Conservation (phyloP, 371 early-diverging fungal species). For the Chytridium lagenaria region DNA sequence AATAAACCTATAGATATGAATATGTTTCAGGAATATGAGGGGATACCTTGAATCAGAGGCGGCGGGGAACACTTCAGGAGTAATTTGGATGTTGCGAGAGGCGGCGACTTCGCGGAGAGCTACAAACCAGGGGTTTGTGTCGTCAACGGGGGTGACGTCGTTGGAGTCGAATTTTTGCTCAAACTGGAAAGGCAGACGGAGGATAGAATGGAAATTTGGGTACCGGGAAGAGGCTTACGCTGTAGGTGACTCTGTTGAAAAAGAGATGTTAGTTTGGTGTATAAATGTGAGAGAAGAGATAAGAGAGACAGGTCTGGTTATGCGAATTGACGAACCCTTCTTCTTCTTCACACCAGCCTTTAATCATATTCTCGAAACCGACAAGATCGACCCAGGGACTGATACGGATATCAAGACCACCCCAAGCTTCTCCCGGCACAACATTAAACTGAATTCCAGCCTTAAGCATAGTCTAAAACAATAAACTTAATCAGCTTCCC, state of each 20-base stretch:
- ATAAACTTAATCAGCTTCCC: no score
- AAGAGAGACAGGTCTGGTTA: no score
- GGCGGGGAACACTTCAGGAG: constrained; percentile 78
- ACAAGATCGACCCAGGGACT: constrained; percentile 66
- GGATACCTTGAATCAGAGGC: constrained; percentile 54
- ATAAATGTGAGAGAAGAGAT: neutral
- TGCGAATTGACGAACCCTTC: constrained; percentile 58
- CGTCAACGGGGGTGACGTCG: constrained; percentile 55
- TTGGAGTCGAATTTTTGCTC: constrained; percentile 33
- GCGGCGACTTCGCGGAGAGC: constrained; percentile 58
- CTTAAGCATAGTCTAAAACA: constrained; percentile 72
- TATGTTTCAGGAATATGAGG: neutral
- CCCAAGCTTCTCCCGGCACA: constrained; percentile 67
- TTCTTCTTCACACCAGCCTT: constrained; percentile 60
- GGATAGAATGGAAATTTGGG: neutral
- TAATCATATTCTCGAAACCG: constrained; percentile 59
- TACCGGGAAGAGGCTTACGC: neutral
- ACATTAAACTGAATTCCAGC: constrained; percentile 70
- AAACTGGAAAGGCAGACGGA: neutral
- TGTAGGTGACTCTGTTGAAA: neutral
- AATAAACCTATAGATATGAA: neutral
- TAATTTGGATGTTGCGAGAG: constrained; percentile 52
- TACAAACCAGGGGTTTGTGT: constrained; percentile 68
- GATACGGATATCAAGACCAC: constrained; percentile 74
- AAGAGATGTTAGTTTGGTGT: constrained; percentile 29